Conservation (phyloP, 495 filamentous ascomycete genomes). For the Paragyromitra xinjiangensis region DNA sequence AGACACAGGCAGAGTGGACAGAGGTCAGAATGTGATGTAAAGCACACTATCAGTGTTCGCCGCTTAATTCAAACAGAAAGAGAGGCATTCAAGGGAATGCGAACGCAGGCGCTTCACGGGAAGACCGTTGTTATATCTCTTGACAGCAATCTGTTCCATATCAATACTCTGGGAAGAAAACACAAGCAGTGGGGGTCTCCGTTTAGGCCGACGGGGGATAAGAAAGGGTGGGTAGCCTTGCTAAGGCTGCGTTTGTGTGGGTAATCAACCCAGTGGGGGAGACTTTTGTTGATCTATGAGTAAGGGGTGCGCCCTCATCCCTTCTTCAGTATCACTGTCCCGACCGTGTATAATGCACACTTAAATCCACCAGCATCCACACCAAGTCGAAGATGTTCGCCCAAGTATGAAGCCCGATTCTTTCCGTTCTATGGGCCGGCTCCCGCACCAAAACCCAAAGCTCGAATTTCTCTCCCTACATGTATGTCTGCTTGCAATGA, state of each 20-base stretch:
- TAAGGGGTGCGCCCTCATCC: conserved; percentile 16
- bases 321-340: neutral
- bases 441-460: neutral
- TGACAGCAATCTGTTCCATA: conserved; percentile 36
- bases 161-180: conserved; percentile 8
- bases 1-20: conserved; percentile 39
- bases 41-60: conserved; percentile 12
- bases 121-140: conserved; percentile 37
- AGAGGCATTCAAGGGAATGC: conserved; percentile 17
- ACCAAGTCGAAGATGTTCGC: neutral
- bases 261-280: conserved; percentile 20
- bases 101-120: conserved; percentile 20
- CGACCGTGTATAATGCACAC: neutral
- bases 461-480: neutral
- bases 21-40: neutral
- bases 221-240: conserved; percentile 10
- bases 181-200: conserved; percentile 35
- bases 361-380: neutral
- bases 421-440: neutral
- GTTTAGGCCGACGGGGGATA: conserved; percentile 29
- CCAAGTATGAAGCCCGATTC: neutral
- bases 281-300: conserved; percentile 31
- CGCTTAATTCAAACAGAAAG: conserved; percentile 6
- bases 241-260: conserved; percentile 5
- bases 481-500: neutral